These are phyloP conservation scores for Citrus medica DNA, from an alignment of 345 rosid species.

Conservation along the genomic window DNA sequence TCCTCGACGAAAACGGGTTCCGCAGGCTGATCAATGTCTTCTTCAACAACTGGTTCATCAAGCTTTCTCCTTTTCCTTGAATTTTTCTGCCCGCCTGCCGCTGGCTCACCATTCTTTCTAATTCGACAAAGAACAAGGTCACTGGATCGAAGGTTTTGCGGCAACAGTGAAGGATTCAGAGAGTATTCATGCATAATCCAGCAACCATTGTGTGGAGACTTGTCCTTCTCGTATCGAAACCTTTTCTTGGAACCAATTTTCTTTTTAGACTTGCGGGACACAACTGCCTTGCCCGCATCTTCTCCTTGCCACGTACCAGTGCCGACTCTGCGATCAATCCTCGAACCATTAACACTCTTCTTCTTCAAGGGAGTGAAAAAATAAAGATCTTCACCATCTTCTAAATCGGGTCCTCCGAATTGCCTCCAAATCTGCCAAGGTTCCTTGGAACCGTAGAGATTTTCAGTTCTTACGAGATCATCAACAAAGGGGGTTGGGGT, in stretches of 20 bases:
- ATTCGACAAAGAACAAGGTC: not conserved
- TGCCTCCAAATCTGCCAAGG: not conserved
- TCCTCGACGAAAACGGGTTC: not conserved
- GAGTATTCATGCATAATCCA: not conserved
- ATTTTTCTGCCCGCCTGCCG: not conserved
- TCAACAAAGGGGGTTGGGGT: not conserved
- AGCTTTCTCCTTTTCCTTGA: not conserved
- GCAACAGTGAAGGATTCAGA: not conserved
- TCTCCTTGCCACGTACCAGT: slow-evolving; percentile 7
- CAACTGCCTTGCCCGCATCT: not conserved
- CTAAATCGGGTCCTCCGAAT: not conserved
- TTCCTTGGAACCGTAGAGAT: not conserved
- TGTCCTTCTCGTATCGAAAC: not conserved
- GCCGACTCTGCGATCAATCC: not conserved
- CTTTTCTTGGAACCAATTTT: not conserved
- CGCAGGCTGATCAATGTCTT: not conserved
- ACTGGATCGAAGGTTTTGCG: not conserved
- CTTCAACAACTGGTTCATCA: not conserved
- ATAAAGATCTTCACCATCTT: not conserved
- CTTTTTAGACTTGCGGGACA: not conserved
- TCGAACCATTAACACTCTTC: not conserved
- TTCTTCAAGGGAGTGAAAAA: not conserved
- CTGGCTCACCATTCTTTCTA: not conserved
- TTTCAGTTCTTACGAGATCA: not conserved
- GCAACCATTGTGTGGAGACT: not conserved